Base-by-base conservation (phyloP, 495 filamentous ascomycete genomes). In the Talaromyces borbonicus region DNA sequence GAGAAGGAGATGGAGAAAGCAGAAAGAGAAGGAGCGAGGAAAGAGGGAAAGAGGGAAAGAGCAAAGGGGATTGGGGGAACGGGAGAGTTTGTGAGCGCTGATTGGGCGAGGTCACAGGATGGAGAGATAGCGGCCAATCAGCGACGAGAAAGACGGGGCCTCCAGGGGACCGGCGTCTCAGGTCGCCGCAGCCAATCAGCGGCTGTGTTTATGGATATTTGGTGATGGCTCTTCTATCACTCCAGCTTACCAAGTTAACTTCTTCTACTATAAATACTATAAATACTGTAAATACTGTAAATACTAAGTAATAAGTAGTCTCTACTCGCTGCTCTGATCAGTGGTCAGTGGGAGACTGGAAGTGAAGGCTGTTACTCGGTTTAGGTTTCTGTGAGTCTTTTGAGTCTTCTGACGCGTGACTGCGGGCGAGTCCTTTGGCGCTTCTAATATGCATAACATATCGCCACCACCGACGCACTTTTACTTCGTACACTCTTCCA, bases 1-100 rank as follows among this genome's bases (percentile, higher is more conserved):
- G 49, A 60, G 52, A 46, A 25, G 45, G 48, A 52, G n/a, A n/a
- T n/a, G n/a, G n/a, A n/a, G n/a, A n/a, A n/a, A 32, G 38, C 19
- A 52, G 51, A 16, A 7, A 31, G 18, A 31, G 18, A 7, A 42
- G 43, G 49, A 42, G 47, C 29, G 47, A 49, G 31, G 48, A 45
- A 51, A 50, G 43, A 53, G 42, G 32, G 54, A 50, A 51, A 52
- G 43, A 31, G 43, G 30, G 43, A 18, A 31, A 46, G 9, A 41
- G 24, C 16, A 41, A 14, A 5, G 23, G 38, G 38, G 11, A 24
- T 15, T 27, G 8, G 24, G 5, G 12, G 12, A 27, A 27, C 8
- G 15, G 18, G 26, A n/a, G n/a, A n/a, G n/a, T n/a, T n/a, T n/a
- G n/a, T n/a, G n/a, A 15, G 26, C 41, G 41, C 11, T 30, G 30